Evolutionary conservation across 768 basidiomycete species (phyloP).

Genomic region (Leccinum barrowsii): DNA sequence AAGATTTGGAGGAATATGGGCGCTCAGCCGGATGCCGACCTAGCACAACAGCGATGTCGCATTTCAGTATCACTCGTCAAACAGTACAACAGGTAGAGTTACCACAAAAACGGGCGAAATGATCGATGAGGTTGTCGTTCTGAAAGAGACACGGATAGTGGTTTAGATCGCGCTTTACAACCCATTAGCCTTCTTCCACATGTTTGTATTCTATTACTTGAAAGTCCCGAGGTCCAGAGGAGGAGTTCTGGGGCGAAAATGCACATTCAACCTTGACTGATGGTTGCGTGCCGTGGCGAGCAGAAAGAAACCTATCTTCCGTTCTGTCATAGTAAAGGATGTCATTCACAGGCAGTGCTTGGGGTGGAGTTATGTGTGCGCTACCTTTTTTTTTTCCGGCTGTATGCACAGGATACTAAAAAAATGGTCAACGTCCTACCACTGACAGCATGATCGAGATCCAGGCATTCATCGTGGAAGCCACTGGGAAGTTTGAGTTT

Average conservation of each 20-base stretch:
- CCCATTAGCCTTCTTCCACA: background rate
- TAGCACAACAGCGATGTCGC: conserved; percentile 25
- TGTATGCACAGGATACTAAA: too few relatives aligned
- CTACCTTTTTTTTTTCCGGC: too few relatives aligned
- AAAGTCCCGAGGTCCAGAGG: background rate
- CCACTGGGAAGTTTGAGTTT: conserved; percentile 53
- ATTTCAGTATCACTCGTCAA: background rate
- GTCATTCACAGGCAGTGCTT: too few relatives aligned
- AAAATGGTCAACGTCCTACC: background rate
- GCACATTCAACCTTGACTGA: too few relatives aligned
- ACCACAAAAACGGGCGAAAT: background rate
- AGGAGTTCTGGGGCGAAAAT: too few relatives aligned
- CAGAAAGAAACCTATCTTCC: too few relatives aligned
- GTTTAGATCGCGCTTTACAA: background rate
- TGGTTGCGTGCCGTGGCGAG: too few relatives aligned
- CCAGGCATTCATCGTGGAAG: conserved; percentile 57
- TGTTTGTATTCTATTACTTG: background rate
- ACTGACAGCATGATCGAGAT: conserved; percentile 42
- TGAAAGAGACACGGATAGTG: background rate
- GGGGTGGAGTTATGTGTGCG: too few relatives aligned
- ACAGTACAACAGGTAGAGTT: background rate
- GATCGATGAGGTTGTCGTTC: background rate
- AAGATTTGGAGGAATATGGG: conserved; percentile 94
- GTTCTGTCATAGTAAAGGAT: too few relatives aligned
- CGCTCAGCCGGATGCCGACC: conserved; percentile 91